phyloP scores from a whole-genome alignment of 495 filamentous ascomycete species.

The Daldinia childiae region DNA sequence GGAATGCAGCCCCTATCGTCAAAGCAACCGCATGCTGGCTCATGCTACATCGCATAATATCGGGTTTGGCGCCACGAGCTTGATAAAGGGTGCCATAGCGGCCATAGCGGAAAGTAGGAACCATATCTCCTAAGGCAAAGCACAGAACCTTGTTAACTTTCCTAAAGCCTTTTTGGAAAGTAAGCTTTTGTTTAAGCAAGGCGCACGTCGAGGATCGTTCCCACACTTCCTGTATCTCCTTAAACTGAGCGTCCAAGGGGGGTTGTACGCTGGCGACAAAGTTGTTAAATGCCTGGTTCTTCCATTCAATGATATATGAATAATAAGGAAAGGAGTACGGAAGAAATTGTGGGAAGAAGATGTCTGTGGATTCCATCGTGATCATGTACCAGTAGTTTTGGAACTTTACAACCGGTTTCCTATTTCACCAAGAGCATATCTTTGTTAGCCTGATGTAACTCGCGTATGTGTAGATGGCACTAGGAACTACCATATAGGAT shows the following conservation, averaged over 20 bases:
- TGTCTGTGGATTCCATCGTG: not conserved
- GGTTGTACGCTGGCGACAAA: not conserved
- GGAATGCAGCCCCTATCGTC: not conserved
- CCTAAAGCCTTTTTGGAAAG: not conserved
- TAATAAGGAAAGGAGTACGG: conserved; percentile 8
- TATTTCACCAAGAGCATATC: not conserved
- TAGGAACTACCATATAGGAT: conserved; percentile 11
- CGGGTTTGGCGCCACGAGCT: not conserved
- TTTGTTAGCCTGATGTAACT: not conserved
- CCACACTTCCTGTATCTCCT: conserved; percentile 2
- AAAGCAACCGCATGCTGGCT: conserved; percentile 12
- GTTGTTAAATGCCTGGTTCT: conserved; percentile 3
- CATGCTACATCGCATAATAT: not conserved
- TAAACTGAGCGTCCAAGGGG: not conserved
- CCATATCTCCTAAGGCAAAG: conserved; percentile 23
- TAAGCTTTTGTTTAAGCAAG: conserved; percentile 7
- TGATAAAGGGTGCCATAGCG: not conserved
- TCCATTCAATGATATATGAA: conserved; percentile 20
- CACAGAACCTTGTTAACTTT: conserved; percentile 18
- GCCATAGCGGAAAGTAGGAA: not conserved
- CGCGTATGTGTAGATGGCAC: not conserved
- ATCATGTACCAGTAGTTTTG: conserved; percentile 16
- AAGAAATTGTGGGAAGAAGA: not conserved
- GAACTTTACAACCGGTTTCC: conserved; percentile 17
- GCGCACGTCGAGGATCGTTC: not conserved